phyloP scores from a whole-genome alignment of 2,329 filamentous ascomycete genomes.

The Stenocarpella maydis region DNA sequence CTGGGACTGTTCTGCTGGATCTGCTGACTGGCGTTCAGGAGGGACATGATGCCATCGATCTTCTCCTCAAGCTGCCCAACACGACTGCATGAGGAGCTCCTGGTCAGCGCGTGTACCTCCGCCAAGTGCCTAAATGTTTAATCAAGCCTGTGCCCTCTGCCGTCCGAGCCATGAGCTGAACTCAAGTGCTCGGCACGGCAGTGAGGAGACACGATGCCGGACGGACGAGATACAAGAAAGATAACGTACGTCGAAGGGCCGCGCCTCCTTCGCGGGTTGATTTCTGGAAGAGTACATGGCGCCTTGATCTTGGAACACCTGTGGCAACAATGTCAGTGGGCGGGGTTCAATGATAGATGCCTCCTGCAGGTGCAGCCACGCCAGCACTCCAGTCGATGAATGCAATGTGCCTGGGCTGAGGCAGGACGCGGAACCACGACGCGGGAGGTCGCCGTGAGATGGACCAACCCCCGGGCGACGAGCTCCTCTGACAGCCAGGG shows the following conservation, averaged over 20 bases:
- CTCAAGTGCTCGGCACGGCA: too few species aligned
- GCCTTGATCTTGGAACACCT: constrained; percentile 48
- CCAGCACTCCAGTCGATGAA: not conserved
- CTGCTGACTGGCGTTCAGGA: constrained; percentile 45
- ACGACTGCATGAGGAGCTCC: constrained; percentile 39
- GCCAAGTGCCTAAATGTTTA: not conserved
- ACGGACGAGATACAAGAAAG: not conserved
- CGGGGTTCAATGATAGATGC: too few species aligned
- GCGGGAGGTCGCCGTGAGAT: constrained; percentile 21
- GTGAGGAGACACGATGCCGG: not conserved
- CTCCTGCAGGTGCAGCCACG: not conserved
- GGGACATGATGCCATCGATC: constrained; percentile 50
- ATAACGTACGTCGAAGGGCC: constrained; percentile 47
- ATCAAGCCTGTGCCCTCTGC: too few species aligned
- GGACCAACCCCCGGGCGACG: constrained; percentile 13
- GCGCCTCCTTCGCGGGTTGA: constrained; percentile 45
- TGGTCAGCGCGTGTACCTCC: constrained; percentile 1
- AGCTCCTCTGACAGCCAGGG: constrained; percentile 2
- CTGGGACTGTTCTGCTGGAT: constrained; percentile 37
- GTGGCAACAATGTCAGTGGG: not conserved
- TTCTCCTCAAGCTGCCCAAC: constrained; percentile 50
- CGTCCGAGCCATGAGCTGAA: not conserved
- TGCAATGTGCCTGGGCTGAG: not conserved
- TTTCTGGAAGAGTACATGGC: constrained; percentile 45
- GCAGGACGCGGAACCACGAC: not conserved